These are phyloP conservation scores for Delitschia confertaspora DNA, from an alignment of 495 filamentous ascomycete species.

Conservation along the genomic window DNA sequence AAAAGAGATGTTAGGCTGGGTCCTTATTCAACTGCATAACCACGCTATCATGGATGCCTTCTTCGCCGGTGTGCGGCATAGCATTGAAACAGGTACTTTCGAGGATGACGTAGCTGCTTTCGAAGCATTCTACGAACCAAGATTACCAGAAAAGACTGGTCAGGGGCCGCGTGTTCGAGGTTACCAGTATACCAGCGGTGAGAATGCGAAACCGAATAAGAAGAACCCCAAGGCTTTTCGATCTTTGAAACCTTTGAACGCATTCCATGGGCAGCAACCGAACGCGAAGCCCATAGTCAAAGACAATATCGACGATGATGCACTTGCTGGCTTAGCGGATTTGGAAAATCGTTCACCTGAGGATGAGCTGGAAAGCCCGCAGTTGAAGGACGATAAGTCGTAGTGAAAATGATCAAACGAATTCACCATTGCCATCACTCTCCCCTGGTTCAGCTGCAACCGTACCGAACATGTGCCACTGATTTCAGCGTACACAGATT, in stretches of 20 bases:
- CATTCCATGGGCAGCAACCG: slow-evolving; percentile 10
- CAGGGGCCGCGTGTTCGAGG: slow-evolving; percentile 54
- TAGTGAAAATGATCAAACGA: too few relatives aligned
- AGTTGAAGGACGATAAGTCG: slow-evolving; percentile 9
- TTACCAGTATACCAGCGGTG: slow-evolving; percentile 3
- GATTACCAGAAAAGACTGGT: slow-evolving; percentile 64
- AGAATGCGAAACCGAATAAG: slow-evolving; percentile 1
- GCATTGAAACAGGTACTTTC: slow-evolving; percentile 53
- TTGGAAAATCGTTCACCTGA: slow-evolving; percentile 1
- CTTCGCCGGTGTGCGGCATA: slow-evolving; percentile 58
- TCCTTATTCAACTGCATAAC: slow-evolving; percentile 86
- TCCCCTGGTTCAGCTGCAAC: too few relatives aligned
- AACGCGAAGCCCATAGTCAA: slow-evolving; percentile 3
- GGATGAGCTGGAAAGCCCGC: slow-evolving; percentile 2
- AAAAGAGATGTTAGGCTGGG: slow-evolving; percentile 95
- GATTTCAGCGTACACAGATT: too few relatives aligned
- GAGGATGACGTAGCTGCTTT: slow-evolving; percentile 53
- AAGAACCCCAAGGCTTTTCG: slow-evolving; percentile 16
- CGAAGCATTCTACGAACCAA: slow-evolving; percentile 49
- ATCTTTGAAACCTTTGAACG: slow-evolving; percentile 1
- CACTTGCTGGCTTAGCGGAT: slow-evolving; percentile 7
- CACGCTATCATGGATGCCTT: slow-evolving; percentile 61
- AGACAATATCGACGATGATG: slow-evolving; percentile 16
- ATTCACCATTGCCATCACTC: too few relatives aligned
- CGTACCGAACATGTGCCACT: too few relatives aligned